Percentiles rank a stretch among this genome's conserved stretches.
These are phyloP conservation scores for Wickerhamiella azyma DNA, from an alignment of 805 yeast species.

Conservation along the genomic window DNA sequence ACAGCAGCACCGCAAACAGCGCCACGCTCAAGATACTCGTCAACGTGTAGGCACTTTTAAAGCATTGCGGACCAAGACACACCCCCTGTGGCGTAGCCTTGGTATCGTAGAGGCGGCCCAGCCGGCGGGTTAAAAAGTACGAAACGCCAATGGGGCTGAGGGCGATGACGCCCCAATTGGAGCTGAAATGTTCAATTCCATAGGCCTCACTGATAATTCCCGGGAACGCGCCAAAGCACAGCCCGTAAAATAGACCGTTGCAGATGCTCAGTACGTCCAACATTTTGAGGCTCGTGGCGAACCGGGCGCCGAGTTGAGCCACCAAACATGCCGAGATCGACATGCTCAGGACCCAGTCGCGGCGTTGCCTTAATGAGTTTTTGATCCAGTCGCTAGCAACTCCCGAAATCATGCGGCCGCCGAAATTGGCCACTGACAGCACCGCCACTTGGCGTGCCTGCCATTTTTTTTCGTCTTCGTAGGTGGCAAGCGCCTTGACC, in stretches of 20 bases:
- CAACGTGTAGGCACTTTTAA: slow-evolving; percentile 15
- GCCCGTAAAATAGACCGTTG: slow-evolving; percentile 61
- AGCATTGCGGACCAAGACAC: slow-evolving; percentile 9
- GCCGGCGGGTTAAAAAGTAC: slow-evolving; percentile 43
- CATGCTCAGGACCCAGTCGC: slow-evolving; percentile 41
- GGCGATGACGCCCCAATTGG: slow-evolving; percentile 61
- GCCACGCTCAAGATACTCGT: slow-evolving; percentile 10
- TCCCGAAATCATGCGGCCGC: slow-evolving; percentile 54
- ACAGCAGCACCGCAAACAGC: slow-evolving; percentile 7
- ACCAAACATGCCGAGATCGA: slow-evolving; percentile 36
- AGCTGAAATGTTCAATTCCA: slow-evolving; percentile 53
- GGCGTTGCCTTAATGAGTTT: slow-evolving; percentile 29
- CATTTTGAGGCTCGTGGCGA: not conserved
- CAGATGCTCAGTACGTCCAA: slow-evolving; percentile 41
- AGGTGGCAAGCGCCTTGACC: slow-evolving; percentile 34
- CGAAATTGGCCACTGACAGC: slow-evolving; percentile 53
- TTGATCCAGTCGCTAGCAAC: slow-evolving; percentile 46
- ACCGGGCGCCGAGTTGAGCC: slow-evolving; percentile 31
- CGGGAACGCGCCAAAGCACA: slow-evolving; percentile 58
- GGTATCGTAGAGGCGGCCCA: slow-evolving; percentile 52
- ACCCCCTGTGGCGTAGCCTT: slow-evolving; percentile 20
- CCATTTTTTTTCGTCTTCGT: slow-evolving; percentile 20
- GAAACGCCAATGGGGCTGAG: slow-evolving; percentile 54
- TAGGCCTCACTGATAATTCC: slow-evolving; percentile 62
- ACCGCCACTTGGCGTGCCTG: slow-evolving; percentile 64